phyloP scores from a whole-genome alignment of 352 stramenopile species.

The Salisapilia sapeloensis region DNA sequence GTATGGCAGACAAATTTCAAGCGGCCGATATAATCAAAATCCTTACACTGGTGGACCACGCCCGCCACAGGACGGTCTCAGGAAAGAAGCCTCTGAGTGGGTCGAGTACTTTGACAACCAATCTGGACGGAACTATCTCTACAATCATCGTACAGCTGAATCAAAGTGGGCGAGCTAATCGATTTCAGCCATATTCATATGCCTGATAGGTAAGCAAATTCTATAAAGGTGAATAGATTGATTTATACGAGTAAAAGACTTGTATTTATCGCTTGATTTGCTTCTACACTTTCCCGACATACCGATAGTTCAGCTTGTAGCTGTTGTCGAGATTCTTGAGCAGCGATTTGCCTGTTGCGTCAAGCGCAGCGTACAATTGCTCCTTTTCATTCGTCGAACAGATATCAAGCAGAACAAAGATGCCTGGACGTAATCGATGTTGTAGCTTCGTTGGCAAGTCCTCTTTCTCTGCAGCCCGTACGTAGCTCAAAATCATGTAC shows the following conservation, averaged over 20 bases:
- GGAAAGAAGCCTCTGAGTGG: constrained; percentile 11
- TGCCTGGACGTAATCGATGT: constrained; percentile 44
- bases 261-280: too few species aligned
- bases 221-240: too few species aligned
- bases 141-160: constrained; percentile 58
- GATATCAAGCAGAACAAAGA: constrained; percentile 69
- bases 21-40: background rate
- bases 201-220: too few species aligned
- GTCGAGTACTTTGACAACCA: constrained; percentile 40
- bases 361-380: constrained; percentile 63
- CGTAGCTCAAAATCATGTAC: constrained; percentile 58
- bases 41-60: background rate
- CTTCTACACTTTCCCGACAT: constrained; percentile 67
- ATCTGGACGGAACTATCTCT: constrained; percentile 41
- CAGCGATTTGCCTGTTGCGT: constrained; percentile 68
- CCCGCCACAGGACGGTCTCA: background rate
- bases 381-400: constrained; percentile 77
- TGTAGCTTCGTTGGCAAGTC: constrained; percentile 35
- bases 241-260: too few species aligned
- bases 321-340: constrained; percentile 71
- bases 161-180: too few species aligned
- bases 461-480: constrained; percentile 39
- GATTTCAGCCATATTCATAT: too few species aligned
- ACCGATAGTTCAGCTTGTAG: constrained; percentile 79
- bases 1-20: too few species aligned